Conservation (phyloP, 331 rosid genomes). For the Cydonia oblonga region DNA sequence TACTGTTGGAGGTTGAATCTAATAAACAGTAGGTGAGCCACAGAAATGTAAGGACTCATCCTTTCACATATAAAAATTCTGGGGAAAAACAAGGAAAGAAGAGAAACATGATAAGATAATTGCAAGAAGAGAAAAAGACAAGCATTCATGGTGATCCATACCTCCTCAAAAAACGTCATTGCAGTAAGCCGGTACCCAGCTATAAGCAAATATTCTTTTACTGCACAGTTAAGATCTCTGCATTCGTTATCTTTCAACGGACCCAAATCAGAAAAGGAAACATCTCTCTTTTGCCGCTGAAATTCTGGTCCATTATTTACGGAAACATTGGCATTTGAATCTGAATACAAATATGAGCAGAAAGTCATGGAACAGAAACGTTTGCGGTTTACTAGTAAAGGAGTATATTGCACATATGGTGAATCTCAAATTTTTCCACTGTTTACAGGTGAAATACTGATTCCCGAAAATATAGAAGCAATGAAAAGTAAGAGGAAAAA, state of each 20-base stretch:
- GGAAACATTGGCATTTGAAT: constrained; percentile 33
- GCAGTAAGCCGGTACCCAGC: constrained; percentile 98
- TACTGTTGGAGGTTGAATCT: neutral
- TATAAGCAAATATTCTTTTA: constrained; percentile 83
- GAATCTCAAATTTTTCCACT: neutral
- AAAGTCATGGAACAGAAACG: constrained; percentile 2
- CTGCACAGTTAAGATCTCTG: constrained; percentile 86
- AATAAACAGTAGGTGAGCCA: neutral
- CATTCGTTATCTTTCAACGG: constrained; percentile 77
- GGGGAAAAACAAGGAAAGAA: neutral
- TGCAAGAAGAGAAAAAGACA: neutral
- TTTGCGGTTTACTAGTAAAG: neutral
- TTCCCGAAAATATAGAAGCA: neutral
- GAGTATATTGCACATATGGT: neutral
- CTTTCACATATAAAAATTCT: neutral
- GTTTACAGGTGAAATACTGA: neutral
- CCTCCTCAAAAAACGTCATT: constrained; percentile 99
- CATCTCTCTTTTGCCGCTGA: constrained; percentile 36
- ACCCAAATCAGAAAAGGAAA: constrained; percentile 60
- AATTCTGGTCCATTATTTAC: constrained; percentile 30
- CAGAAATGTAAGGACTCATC: neutral
- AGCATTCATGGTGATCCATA: constrained; percentile 12
- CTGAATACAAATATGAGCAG: constrained; percentile 19
- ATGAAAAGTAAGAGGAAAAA: neutral
- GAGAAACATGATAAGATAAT: neutral